Percentiles rank a stretch among this genome's conserved stretches.
Conservation (phyloP, 805 yeast genomes). For the Schizosaccharomyces osmophilus region DNA sequence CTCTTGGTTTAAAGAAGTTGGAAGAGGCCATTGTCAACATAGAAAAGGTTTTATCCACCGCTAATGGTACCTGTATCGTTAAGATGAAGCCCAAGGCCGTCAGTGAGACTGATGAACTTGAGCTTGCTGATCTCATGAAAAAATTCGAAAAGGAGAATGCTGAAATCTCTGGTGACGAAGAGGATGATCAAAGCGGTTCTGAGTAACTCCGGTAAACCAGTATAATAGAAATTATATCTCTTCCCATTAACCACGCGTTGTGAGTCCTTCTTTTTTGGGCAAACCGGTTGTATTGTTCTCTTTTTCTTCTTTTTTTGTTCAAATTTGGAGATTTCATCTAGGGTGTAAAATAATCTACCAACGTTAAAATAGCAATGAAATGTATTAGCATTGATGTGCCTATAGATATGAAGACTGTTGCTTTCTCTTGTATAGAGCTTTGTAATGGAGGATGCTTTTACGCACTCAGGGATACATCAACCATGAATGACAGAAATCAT, state of each 20-base stretch:
- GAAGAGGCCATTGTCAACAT: constrained; percentile 60
- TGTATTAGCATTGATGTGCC: too few relatives aligned
- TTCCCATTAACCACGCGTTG: not conserved
- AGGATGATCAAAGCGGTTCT: constrained; percentile 11
- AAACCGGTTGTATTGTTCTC: too few relatives aligned
- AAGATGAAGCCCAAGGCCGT: constrained; percentile 98
- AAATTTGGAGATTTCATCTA: too few relatives aligned
- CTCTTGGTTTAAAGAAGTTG: constrained; percentile 58
- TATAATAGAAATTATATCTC: not conserved
- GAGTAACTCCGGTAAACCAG: constrained; percentile 4
- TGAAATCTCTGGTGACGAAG: constrained; percentile 58
- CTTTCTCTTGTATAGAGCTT: too few relatives aligned
- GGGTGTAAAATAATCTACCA: too few relatives aligned
- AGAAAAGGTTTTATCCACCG: constrained; percentile 37
- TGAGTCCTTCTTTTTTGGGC: too few relatives aligned
- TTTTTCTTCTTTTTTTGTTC: too few relatives aligned
- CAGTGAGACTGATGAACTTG: constrained; percentile 94
- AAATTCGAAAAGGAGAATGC: constrained; percentile 73
- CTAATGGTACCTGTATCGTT: constrained; percentile 71
- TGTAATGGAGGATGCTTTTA: too few relatives aligned
- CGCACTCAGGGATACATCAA: too few relatives aligned
- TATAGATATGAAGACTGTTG: too few relatives aligned
- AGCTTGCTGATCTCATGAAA: constrained; percentile 84
- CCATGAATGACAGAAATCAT: too few relatives aligned
- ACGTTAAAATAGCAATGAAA: too few relatives aligned